Conservation (phyloP, 129 eudicot species). For the Artemisia annua region DNA sequence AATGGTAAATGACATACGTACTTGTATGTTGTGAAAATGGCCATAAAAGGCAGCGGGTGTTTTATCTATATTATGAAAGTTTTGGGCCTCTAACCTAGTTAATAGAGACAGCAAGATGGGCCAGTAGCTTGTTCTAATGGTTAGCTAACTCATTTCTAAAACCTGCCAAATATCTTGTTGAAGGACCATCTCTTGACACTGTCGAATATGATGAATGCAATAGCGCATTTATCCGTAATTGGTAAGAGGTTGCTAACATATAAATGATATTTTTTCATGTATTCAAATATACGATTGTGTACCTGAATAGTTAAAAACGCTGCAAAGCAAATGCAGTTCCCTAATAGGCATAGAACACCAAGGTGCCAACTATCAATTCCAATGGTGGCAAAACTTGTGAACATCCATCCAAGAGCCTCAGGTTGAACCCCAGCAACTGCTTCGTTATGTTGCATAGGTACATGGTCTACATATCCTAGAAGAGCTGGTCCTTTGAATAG, state of each 20-base stretch:
- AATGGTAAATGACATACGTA: too few relatives aligned
- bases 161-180: slow-evolving; percentile 12
- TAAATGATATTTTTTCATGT: not conserved
- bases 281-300: slow-evolving; percentile 15
- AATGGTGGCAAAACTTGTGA: slow-evolving; percentile 44
- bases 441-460: slow-evolving; percentile 37
- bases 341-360: slow-evolving; percentile 86
- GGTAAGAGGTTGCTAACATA: slow-evolving; percentile 7
- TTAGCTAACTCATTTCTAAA: slow-evolving; percentile 8
- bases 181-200: not conserved
- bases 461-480: slow-evolving; percentile 51
- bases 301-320: slow-evolving; percentile 92
- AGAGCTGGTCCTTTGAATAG: slow-evolving; percentile 84
- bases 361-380: slow-evolving; percentile 87
- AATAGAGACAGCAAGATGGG: too few relatives aligned
- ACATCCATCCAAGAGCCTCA: slow-evolving; percentile 71
- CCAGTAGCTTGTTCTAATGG: too few relatives aligned
- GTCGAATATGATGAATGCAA: too few relatives aligned
- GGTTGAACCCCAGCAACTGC: slow-evolving; percentile 75
- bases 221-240: not conserved
- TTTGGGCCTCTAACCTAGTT: too few relatives aligned
- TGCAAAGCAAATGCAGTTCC: slow-evolving; percentile 97
- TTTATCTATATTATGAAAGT: too few relatives aligned
- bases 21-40: too few relatives aligned
- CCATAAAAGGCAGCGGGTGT: too few relatives aligned